Base-by-base conservation (phyloP, 495 filamentous ascomycete genomes). In the Aspergillus ostianus region DNA sequence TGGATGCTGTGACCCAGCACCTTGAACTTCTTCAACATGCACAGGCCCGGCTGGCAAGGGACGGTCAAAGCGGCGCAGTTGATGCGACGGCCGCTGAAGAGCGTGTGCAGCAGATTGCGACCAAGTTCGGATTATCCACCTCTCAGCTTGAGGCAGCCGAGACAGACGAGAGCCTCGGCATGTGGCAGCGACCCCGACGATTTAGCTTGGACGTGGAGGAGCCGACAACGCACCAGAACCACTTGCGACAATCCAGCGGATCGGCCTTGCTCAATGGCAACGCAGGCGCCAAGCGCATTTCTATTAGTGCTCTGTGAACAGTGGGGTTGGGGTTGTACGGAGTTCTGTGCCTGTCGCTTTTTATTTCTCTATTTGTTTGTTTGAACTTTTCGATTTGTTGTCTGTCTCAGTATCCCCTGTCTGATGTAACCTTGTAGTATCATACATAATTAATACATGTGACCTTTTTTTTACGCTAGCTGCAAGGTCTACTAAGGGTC, bases 1-100 rank as follows among this genome's bases (percentile, higher is more conserved):
- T 61, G 4, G 68, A 76, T 26, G 73, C 70, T 3, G 80, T 75
- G 0, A 71, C 66, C 6, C 77, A 76, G 62, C 80, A 84, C 44
- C 68, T 86, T 21, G 76, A 81, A 51, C 66, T 84, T n/a, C 61
- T 85, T n/a, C 79, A 78, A 48, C 73, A 76, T 10, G 67, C 79
- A 2, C 70, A 75, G 57, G 56, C 62, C 58, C 77, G 68, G 21
- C 65, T 68, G 26, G 77, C 52, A 26, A 59, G 58, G 17, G 58
- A 61, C 18, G 63, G 58, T 4, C 59, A 71, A 59, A 69, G 56
- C 0, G 52, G 63, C 2, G 58, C 56, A 6, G 55, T 64, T 0
- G 53, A 70, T 18, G 57, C 68, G 1, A 61, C 65, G 2, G 64
- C 68, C 3, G 70, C 71, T 23, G 66, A 63, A 2, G 68, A 69